A percentile compares a stretch with the other conserved stretches of the same genome.
Evolutionary conservation across 768 basidiomycete species (phyloP).

Genomic region (Leccinum broughii): DNA sequence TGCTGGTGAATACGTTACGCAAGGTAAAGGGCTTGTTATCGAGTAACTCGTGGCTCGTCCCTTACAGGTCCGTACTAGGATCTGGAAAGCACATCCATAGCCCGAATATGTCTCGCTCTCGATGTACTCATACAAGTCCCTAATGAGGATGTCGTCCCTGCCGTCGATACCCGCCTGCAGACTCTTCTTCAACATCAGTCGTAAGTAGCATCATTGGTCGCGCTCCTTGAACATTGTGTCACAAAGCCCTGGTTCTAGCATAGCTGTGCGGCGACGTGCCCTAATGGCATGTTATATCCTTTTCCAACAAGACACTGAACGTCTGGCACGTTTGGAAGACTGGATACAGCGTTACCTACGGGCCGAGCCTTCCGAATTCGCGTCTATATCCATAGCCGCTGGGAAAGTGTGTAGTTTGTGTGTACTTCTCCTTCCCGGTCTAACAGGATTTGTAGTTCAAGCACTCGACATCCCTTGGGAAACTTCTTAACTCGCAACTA

Average conservation of each 20-base stretch:
- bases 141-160: constrained; percentile 71
- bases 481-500: constrained; percentile 25
- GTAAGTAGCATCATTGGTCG: constrained; percentile 55
- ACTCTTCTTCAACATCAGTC: constrained; percentile 70
- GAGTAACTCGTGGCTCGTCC: not conserved
- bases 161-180: constrained; percentile 64
- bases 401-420: constrained; percentile 25
- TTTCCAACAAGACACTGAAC: constrained; percentile 44
- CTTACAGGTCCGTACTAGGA: constrained; percentile 49
- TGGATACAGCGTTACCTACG: constrained; percentile 15
- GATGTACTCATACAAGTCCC: constrained; percentile 64
- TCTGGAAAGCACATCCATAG: constrained; percentile 55
- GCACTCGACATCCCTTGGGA: constrained; percentile 22
- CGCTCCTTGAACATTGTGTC: constrained; percentile 3
- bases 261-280: constrained; percentile 60
- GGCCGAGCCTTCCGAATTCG: constrained; percentile 11
- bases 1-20: constrained; percentile 84
- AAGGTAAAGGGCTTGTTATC: constrained; percentile 49
- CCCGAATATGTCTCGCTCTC: constrained; percentile 70
- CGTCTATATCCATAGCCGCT: constrained; percentile 11
- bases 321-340: constrained; percentile 44
- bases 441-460: constrained; percentile 23
- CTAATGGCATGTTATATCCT: constrained; percentile 59
- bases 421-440: not conserved
- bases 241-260: constrained; percentile 37